phyloP scores from a whole-genome alignment of 148 eudicot genomes.

The Chenopodium suecicum region DNA sequence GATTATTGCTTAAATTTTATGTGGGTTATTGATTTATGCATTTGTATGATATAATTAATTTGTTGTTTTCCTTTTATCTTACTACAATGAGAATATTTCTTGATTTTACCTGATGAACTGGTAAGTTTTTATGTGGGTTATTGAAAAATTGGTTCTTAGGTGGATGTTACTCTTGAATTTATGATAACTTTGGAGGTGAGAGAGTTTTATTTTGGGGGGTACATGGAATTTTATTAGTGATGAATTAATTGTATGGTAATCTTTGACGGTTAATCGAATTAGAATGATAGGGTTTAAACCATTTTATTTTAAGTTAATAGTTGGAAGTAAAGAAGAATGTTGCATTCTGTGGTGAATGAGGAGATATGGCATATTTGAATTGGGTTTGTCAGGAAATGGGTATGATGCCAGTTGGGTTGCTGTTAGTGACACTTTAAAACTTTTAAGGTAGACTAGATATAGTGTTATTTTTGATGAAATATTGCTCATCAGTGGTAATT shows the following conservation, averaged over 20 bases:
- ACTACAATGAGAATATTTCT: too few relatives aligned
- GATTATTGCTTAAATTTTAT: background rate
- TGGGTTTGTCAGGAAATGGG: background rate
- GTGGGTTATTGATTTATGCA: background rate
- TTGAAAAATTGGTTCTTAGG: background rate
- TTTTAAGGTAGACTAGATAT: too few relatives aligned
- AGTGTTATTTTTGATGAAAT: slow-evolving; percentile 13
- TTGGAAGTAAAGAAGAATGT: background rate
- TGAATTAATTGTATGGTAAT: background rate
- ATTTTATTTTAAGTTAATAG: background rate
- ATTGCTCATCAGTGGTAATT: background rate
- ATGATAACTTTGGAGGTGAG: background rate
- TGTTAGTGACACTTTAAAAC: background rate
- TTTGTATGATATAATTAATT: too few relatives aligned
- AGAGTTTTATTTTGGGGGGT: background rate
- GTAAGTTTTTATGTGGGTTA: background rate
- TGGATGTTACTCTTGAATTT: background rate
- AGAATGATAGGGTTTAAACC: background rate
- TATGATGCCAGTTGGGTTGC: background rate
- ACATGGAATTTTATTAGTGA: background rate
- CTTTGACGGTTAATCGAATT: background rate
- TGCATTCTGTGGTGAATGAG: background rate
- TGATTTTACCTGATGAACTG: background rate
- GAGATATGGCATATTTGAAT: background rate
- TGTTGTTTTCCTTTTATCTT: too few relatives aligned